Evolutionary conservation across 1,139 yeast genomes (phyloP).

Genomic region (Debaryomyces nepalensis): DNA sequence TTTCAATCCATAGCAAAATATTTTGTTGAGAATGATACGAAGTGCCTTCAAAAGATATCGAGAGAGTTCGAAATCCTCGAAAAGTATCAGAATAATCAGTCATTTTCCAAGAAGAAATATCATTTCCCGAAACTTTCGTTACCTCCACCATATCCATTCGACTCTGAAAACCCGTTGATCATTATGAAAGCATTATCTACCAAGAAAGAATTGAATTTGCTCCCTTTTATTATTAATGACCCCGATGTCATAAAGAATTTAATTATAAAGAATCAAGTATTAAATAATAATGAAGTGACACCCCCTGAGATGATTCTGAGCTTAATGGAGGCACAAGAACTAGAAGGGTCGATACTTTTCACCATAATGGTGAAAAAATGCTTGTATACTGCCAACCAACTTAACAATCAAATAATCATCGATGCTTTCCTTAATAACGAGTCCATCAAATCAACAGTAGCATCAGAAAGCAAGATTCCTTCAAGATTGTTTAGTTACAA

Average conservation of each 20-base stretch:
- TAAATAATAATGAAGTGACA: conserved; percentile 4
- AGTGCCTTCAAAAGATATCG: conserved; percentile 16
- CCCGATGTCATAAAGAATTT: conserved; percentile 13
- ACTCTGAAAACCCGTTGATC: conserved; percentile 14
- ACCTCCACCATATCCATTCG: conserved; percentile 16
- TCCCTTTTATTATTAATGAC: conserved; percentile 22
- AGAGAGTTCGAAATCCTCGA: conserved; percentile 15
- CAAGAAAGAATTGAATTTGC: conserved; percentile 16
- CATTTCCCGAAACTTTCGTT: conserved; percentile 18
- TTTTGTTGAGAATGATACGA: conserved; percentile 19
- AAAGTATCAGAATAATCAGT: conserved; percentile 5
- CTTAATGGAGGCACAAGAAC: conserved; percentile 19
- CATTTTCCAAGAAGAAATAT: conserved; percentile 12
- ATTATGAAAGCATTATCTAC: conserved; percentile 15
- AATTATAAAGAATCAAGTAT: conserved; percentile 16
- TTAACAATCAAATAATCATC: conserved; percentile 13
- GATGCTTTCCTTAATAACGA: conserved; percentile 15
- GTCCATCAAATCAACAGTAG: conserved; percentile 19
- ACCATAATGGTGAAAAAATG: conserved; percentile 20
- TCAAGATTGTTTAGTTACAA: conserved; percentile 16
- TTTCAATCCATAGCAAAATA: conserved; percentile 17
- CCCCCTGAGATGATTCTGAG: conserved; percentile 17
- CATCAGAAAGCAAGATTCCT: conserved; percentile 17
- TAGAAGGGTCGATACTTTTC: conserved; percentile 24
- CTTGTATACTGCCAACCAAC: conserved; percentile 12